Evolutionary conservation across 768 basidiomycete species (phyloP).

Genomic region (Trametes meyenii): DNA sequence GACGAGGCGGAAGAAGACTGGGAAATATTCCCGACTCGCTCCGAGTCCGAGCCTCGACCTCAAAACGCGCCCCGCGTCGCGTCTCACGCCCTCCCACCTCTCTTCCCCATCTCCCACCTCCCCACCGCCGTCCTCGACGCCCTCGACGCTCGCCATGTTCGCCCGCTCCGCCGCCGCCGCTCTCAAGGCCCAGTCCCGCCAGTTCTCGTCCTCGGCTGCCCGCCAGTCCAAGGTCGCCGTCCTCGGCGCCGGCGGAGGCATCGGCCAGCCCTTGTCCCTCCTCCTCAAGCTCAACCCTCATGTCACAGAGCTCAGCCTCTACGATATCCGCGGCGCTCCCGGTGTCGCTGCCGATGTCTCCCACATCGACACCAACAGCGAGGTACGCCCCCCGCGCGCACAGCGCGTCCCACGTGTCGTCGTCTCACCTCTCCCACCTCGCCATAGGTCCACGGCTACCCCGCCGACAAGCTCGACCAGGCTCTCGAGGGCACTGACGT

Average conservation of each 20-base stretch:
- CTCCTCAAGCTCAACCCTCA: constrained; percentile 92
- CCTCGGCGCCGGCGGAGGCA: constrained; percentile 98
- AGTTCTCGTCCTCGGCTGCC: constrained; percentile 75
- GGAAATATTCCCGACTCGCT: constrained; percentile 16
- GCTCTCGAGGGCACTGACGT: constrained; percentile 91
- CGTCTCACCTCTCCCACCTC: not conserved
- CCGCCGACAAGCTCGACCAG: constrained; percentile 85
- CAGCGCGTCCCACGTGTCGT: not conserved
- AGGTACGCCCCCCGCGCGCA: constrained; percentile 50
- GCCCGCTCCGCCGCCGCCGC: constrained; percentile 63
- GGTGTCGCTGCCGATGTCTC: constrained; percentile 98
- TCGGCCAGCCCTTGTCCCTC: constrained; percentile 95
- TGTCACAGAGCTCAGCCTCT: constrained; percentile 82
- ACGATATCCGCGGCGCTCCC: constrained; percentile 93
- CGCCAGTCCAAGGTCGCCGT: constrained; percentile 90
- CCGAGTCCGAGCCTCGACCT: constrained; percentile 8
- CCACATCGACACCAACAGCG: constrained; percentile 86
- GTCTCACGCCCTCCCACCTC: constrained; percentile 9
- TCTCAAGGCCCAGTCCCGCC: constrained; percentile 56
- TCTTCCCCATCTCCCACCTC: constrained; percentile 5
- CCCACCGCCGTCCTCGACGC: constrained; percentile 8
- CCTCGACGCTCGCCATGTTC: constrained; percentile 53
- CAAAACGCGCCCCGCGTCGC: constrained; percentile 20
- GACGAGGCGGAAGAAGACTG: not conserved
- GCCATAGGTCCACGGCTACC: constrained; percentile 71